Base-by-base conservation (phyloP, 345 rosid genomes). In the Bruguiera sexangula region DNA sequence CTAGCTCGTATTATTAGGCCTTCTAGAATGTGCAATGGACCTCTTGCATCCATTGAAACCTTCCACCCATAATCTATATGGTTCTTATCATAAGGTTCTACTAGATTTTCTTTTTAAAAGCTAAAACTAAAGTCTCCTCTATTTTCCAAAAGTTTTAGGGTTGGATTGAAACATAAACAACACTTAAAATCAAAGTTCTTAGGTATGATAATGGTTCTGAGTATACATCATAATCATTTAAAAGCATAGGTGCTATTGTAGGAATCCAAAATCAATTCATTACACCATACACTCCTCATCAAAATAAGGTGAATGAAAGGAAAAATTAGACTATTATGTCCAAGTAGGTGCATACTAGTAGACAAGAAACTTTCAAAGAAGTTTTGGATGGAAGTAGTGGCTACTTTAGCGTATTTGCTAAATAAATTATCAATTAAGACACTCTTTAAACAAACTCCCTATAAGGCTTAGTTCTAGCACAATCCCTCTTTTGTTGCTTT, bases 211-310 rank as follows among this genome's bases (percentile, higher is more conserved):
- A 67, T 54, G 60, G 71, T 21, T 24, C 37, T 36, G 22, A 60
- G 22, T 59, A 60, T 16, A 65, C 61, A 0, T 10, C 21, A 1
- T 2, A 20, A 2, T 16, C 32, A 1, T 70, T 70, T 27, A 15
- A 60, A 0, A 6, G 0, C 1, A 1, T 53, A 66, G 13, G 36
- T 66, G 32, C 51, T n/a, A 18, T 32, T 1, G 5, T 4, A 2
- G 30, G 80, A 3, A 66, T 71, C 15, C 21, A 50, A 3, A 48
- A 66, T 6, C 59, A 76, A 19, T 8, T 66, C 7, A 69, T 55
- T 1, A 26, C 57, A 2, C 46, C 60, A 0, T 69, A 69, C 7
- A 43, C 75, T 55, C 70, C 10, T 2, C 7, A 8, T 0, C 39
- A 36, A 36, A 36, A 7, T 36, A 2, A 2, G 8, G 39, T 8